Base-by-base conservation (phyloP, 306 rosid species). In the Ceratonia siliqua region DNA sequence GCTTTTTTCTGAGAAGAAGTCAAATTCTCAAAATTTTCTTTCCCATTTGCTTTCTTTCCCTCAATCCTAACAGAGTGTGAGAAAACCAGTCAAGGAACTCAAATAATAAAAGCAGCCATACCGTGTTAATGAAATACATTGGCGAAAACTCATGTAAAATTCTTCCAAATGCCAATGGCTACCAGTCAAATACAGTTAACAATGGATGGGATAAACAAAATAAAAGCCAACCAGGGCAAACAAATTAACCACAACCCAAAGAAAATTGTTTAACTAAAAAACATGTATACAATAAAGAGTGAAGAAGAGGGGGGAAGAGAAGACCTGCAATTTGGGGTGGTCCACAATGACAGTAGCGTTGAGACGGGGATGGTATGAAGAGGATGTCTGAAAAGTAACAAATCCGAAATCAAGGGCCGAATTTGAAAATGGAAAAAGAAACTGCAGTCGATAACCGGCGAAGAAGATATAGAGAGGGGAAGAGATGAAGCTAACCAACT, bases 161-260 rank as follows among this genome's bases (percentile, higher is more conserved):
- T 59, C 46, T 0, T 1, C 50, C 1, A 7, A 75, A 57, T 50
- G 64, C 48, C 6, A 57, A 56, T 64, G 73, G n/a, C 27, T 20
- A 80, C n/a, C 17, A 77, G 71, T 62, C 57, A 67, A 80, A 32
- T 36, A 3, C 6, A 59, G 66, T 17, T 71, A 75, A 67, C n/a
- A n/a, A n/a, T n/a, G 70, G 49, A 41, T 41, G 18, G 74, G 25
- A 18, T 15, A 43, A 24, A 65, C 33, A 46, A 10, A 17, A 25
- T 1, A 76, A 49, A 7, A 35, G 53, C 11, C 24, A 36, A 62
- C 48, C 46, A 62, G 28, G 18, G 32, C 32, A 62, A 62, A 1
- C 4, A 62, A 36, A 72, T 72, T 6, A 9, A 50, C 13, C 15
- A 66, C 15, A 78, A 73, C 43, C 18, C 32, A 39, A 53, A 56